Conservation (phyloP, 2,329 filamentous ascomycete species). For the Cryphonectria naterciae region DNA sequence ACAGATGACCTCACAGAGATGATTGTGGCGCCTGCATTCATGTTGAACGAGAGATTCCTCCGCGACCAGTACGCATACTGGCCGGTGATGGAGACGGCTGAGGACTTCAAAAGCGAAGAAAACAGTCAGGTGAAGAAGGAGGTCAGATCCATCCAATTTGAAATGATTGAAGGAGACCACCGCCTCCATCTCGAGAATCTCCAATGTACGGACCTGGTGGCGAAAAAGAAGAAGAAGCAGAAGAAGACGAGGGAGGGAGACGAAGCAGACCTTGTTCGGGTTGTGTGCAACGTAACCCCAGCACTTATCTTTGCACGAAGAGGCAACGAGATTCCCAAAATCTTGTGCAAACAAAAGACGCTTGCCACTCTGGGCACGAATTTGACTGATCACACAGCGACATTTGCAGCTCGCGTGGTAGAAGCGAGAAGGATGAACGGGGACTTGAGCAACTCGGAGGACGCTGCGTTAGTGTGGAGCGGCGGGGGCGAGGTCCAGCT, state of each 20-base stretch:
- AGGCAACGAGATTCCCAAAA: background rate
- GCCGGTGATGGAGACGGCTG: too few relatives aligned
- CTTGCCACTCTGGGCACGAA: background rate
- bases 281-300: background rate
- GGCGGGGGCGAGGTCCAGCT: too few relatives aligned
- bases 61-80: too few relatives aligned
- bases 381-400: background rate
- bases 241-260: background rate
- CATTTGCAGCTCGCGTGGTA: background rate
- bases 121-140: too few relatives aligned
- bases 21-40: too few relatives aligned
- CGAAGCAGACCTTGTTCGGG: background rate
- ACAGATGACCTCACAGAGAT: too few relatives aligned
- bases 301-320: background rate
- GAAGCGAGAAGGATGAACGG: background rate
- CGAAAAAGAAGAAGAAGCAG: background rate
- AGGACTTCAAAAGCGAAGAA: too few relatives aligned
- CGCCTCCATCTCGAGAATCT: background rate
- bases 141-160: background rate
- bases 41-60: too few relatives aligned
- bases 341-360: background rate
- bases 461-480: background rate
- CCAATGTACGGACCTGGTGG: background rate
- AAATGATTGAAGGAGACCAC: background rate
- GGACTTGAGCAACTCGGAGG: background rate